Conservation (phyloP, 2,329 filamentous ascomycete species). For the Paecilomyces dactylethromorphus region DNA sequence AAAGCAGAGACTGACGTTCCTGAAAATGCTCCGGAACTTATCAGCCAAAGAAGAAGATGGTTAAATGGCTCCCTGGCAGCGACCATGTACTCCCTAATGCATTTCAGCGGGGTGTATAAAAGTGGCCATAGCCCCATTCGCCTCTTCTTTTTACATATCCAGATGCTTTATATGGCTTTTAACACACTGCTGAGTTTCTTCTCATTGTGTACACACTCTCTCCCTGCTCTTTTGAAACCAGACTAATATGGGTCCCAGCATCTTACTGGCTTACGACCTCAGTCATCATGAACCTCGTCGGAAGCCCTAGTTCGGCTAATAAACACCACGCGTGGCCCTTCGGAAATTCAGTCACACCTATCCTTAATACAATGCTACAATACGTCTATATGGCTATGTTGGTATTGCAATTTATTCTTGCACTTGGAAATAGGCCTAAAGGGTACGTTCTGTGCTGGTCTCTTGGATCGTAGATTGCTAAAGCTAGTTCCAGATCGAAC, state of each 20-base stretch:
- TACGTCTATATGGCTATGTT: conserved; percentile 90
- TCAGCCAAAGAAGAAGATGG: conserved; percentile 96
- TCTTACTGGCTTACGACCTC: conserved; percentile 98
- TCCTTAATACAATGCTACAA: conserved; percentile 85
- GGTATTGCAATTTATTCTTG: conserved; percentile 90
- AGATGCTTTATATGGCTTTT: conserved; percentile 90
- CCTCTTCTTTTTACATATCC: conserved; percentile 98
- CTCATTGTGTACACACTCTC: conserved; percentile 43
- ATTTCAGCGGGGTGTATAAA: conserved; percentile 98
- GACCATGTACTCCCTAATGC: conserved; percentile 94
- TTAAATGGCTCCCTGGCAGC: conserved; percentile 98
- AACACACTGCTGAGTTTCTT: conserved; percentile 93
- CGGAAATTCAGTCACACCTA: conserved; percentile 75
- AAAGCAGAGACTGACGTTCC: conserved; percentile 99
- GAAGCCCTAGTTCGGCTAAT: conserved; percentile 54
- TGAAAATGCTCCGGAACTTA: conserved; percentile 94
- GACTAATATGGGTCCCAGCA: conserved; percentile 48
- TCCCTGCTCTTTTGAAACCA: neutral
- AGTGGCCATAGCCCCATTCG: conserved; percentile 93
- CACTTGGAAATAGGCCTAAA: conserved; percentile 93
- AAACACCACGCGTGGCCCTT: conserved; percentile 75
- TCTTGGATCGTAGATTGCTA: neutral
- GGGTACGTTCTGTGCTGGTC: conserved; percentile 37
- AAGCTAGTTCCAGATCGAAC: conserved; percentile 53
- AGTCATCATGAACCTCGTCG: conserved; percentile 96